Percentiles rank a stretch among this genome's conserved stretches.
These are phyloP conservation scores for Penicillium concentricum DNA, from an alignment of 2,329 filamentous ascomycete genomes.

Conservation along the genomic window DNA sequence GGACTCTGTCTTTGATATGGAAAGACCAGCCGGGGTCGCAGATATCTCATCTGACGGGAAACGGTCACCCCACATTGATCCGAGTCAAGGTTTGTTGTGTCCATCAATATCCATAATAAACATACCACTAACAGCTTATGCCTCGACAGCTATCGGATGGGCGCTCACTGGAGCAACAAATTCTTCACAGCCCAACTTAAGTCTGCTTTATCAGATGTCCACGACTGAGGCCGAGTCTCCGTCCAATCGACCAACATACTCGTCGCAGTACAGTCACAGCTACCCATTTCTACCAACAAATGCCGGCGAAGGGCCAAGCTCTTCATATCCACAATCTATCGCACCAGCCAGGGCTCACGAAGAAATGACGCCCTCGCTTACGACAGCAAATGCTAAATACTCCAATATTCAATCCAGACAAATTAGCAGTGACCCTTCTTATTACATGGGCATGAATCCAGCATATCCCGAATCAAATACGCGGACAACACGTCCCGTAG, in stretches of 20 bases:
- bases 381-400: slow-evolving; percentile 25
- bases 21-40: slow-evolving; percentile 19
- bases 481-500: slow-evolving; percentile 24
- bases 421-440: slow-evolving; percentile 41
- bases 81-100: slow-evolving; percentile 49
- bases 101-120: slow-evolving; percentile 6
- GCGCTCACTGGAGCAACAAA: slow-evolving; percentile 85
- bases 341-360: slow-evolving; percentile 28
- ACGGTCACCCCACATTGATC: slow-evolving; percentile 50
- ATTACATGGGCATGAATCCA: slow-evolving; percentile 48
- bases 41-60: slow-evolving; percentile 30
- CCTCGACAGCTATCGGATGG: slow-evolving; percentile 69
- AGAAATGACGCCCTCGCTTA: slow-evolving; percentile 21
- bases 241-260: slow-evolving; percentile 30
- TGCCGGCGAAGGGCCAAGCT: slow-evolving; percentile 17
- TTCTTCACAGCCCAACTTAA: slow-evolving; percentile 78
- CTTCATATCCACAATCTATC: slow-evolving; percentile 32
- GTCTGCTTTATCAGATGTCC: slow-evolving; percentile 71
- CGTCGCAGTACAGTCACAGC: slow-evolving; percentile 33
- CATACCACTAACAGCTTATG: slow-evolving; percentile 38
- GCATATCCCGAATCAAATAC: slow-evolving; percentile 35
- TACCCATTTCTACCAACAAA: slow-evolving; percentile 25
- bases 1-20: slow-evolving; percentile 26
- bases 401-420: slow-evolving; percentile 42
- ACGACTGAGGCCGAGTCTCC: slow-evolving; percentile 29